Conservation (phyloP, 2,329 filamentous ascomycete species). For the Tolypocladium capitatum region DNA sequence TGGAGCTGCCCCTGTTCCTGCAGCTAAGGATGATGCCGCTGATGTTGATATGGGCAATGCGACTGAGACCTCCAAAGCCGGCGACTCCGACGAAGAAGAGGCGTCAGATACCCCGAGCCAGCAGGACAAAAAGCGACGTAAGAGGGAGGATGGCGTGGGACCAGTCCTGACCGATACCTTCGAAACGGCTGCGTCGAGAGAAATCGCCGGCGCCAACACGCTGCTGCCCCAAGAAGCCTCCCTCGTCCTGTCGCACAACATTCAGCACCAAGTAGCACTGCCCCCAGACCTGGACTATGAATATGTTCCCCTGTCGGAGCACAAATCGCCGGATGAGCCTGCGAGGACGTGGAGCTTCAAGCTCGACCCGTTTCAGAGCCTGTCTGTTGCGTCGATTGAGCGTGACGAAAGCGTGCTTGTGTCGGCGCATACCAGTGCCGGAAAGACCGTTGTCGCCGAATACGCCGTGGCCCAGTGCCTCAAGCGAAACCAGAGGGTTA, state of each 20-base stretch:
- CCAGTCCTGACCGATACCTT: conserved; percentile 88
- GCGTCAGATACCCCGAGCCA: conserved; percentile 34
- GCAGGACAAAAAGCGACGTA: conserved; percentile 47
- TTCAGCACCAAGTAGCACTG: conserved; percentile 92
- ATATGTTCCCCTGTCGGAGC: conserved; percentile 87
- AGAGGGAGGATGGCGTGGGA: conserved; percentile 49
- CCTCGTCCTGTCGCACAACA: conserved; percentile 87
- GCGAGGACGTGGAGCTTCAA: conserved; percentile 79
- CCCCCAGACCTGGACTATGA: conserved; percentile 90
- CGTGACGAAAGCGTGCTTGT: conserved; percentile 92
- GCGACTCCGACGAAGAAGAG: conserved; percentile 19
- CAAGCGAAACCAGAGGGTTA: conserved; percentile 94
- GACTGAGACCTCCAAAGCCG: conserved; percentile 24
- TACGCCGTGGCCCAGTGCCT: conserved; percentile 96
- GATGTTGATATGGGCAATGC: conserved; percentile 28
- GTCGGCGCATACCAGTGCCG: conserved; percentile 92
- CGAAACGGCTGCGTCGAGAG: conserved; percentile 85
- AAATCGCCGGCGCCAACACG: conserved; percentile 70
- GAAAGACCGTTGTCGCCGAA: conserved; percentile 96
- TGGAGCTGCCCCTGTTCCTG: conserved; percentile 14
- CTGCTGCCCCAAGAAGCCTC: conserved; percentile 51
- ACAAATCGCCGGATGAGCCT: conserved; percentile 78
- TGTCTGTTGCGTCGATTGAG: conserved; percentile 90
- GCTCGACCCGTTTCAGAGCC: conserved; percentile 92
- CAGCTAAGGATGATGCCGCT: conserved; percentile 4